These are phyloP conservation scores for Alternaria consortialis DNA, from an alignment of 2,329 filamentous ascomycete species.

Conservation along the genomic window DNA sequence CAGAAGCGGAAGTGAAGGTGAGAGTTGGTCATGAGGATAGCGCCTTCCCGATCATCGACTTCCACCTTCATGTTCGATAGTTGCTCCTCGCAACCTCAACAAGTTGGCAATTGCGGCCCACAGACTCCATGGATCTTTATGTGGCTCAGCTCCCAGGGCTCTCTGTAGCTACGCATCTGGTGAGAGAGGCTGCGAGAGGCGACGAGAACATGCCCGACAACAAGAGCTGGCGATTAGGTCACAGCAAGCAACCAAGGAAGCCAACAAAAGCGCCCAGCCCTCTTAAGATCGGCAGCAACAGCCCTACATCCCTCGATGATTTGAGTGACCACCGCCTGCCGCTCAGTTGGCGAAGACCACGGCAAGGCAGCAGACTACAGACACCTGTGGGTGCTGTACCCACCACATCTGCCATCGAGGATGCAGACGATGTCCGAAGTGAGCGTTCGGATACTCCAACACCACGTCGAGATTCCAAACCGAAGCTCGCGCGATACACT, in stretches of 20 bases:
- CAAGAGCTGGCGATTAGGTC: conserved; percentile 37
- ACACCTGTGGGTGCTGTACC: conserved; percentile 28
- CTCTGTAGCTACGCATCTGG: conserved; percentile 13
- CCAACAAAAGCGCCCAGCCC: conserved; percentile 21
- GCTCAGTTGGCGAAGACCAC: conserved; percentile 36
- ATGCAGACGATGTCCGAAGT: conserved; percentile 34
- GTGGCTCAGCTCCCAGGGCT: conserved; percentile 13
- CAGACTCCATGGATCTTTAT: conserved; percentile 9
- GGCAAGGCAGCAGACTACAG: conserved; percentile 31
- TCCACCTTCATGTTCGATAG: not conserved
- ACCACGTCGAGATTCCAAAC: conserved; percentile 47
- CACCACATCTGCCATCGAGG: conserved; percentile 32
- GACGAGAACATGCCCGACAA: conserved; percentile 27
- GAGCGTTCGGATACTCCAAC: conserved; percentile 44
- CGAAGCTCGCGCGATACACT: conserved; percentile 53
- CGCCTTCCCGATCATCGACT: not conserved
- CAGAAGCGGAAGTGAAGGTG: conserved; percentile 5
- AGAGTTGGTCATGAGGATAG: not conserved
- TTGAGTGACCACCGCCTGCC: conserved; percentile 25
- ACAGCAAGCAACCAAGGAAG: conserved; percentile 30
- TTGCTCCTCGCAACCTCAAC: not conserved
- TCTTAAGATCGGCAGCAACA: conserved; percentile 14
- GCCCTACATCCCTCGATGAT: conserved; percentile 19
- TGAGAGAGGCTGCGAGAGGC: conserved; percentile 1
- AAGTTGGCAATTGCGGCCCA: conserved; percentile 5